Evolutionary conservation across 441 rosid species (phyloP).

Genomic region (Dalechampia spathulata): DNA sequence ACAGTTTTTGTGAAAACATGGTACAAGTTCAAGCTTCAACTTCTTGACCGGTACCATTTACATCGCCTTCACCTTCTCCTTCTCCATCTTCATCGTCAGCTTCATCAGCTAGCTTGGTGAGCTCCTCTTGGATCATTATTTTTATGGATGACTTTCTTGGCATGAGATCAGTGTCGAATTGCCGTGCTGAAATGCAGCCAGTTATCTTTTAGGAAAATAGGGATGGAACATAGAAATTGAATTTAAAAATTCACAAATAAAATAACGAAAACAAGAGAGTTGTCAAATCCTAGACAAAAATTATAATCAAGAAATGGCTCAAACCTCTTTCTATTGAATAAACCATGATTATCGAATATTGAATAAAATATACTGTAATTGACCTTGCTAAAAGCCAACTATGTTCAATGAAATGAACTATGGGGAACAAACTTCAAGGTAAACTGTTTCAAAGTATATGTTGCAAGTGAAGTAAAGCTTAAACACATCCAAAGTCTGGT

Average conservation of each 20-base stretch:
- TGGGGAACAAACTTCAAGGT: too few species aligned
- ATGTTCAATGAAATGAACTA: not conserved
- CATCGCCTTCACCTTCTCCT: too few species aligned
- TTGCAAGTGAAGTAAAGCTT: not conserved
- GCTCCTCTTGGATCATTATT: constrained; percentile 83
- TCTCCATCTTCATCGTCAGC: constrained; percentile 68
- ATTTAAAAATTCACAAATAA: not conserved
- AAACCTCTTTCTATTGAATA: not conserved
- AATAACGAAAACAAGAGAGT: too few species aligned
- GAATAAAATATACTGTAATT: not conserved
- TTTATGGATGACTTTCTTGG: constrained; percentile 68
- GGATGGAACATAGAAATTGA: not conserved
- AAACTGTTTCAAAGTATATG: not conserved
- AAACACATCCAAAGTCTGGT: not conserved
- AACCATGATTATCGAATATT: not conserved
- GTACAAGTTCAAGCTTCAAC: constrained; percentile 43
- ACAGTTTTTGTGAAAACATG: constrained; percentile 17
- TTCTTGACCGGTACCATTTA: constrained; percentile 27
- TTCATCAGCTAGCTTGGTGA: constrained; percentile 79
- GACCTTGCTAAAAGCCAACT: not conserved
- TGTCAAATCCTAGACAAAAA: too few species aligned
- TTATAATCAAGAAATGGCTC: too few species aligned
- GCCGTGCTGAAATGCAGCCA: constrained; percentile 38
- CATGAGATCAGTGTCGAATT: constrained; percentile 43
- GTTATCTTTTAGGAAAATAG: constrained; percentile 8